Evolutionary conservation across 345 rosid species (phyloP), one percentile per base, ranked within the genome.

Genomic region (Schrenkiella parvula): DNA sequence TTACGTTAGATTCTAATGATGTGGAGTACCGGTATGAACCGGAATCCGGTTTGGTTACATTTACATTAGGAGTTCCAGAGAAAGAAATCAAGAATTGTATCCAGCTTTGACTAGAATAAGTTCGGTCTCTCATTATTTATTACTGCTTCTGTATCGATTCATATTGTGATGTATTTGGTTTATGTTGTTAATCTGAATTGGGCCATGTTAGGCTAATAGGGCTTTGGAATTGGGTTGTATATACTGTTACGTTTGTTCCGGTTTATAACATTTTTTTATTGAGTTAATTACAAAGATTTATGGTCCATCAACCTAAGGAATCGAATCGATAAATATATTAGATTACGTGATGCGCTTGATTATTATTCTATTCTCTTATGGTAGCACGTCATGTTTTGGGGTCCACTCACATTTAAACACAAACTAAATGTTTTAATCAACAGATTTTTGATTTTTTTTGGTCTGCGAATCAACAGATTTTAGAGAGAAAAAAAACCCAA

Each of bases 21-120:
- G 80, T 63, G 29, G 82, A 85, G 38, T 84, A 79, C 80, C 63
- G 53, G 19, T 82, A 86, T 74, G 69, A 68, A 39, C 43, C 65
- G 42, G 82, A 68, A 29, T 72, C 86, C 66, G 88, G 86, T 18
- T 71, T 84, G 25, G 66, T 88, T 64, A 76, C 81, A 2, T 39
- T 91, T 48, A 51, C 76, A 31, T 80, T 85, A 22, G 74, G 73
- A 42, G 80, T 81, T 64, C 80, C 90, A 1, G 77, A 71, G 37
- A 65, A 74, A 19, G 96, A 85, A 77, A 71, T 32, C 63, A 74
- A 19, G 96, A 85, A 77, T 31, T 82, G 67, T 82, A 82, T 72
- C 5, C 6, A 64, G 47, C 48, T 72, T 35, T 69, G 37, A 11
- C 12, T 3, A 5, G 37, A 39, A n/a, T n/a, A 13, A 41, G 18